Base-by-base conservation (phyloP, 2,329 filamentous ascomycete species). In the Colletotrichum destructivum region DNA sequence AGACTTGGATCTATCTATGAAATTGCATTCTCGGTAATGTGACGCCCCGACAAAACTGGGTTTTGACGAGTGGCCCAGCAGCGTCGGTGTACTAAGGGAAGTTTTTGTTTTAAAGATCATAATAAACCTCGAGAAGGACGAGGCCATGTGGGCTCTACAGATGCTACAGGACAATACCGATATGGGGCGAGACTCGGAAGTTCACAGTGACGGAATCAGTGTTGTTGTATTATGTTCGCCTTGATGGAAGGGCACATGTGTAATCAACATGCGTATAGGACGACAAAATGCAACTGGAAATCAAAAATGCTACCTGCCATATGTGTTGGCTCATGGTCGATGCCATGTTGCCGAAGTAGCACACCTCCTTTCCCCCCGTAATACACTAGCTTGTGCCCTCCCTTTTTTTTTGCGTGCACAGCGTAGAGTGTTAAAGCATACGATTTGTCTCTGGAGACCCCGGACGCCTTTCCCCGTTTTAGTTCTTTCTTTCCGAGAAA, bases 1-100 rank as follows among this genome's bases (percentile, higher is more conserved):
- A 60, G 59, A 46, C 38, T 69, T 62, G 68, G 44, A 31, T 40
- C 46, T 8, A 42, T 56, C 18, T 59, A 54, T 21, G 26, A 23
- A 42, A 8, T 15, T 56, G 52, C 31, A 8, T 21, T 5, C 16
- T 31, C 15, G 9, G n/a, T 8, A 8, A 31, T 12, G 38, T 4
- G 56, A 35, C 15, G 15, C 15, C 15, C 11, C 40, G 18, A 56
- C 18, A 6, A 15, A 21, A 15, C 15, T 11, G n/a, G 31, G 8
- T 35, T 18, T 23, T 8, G 12, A 21, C 9, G 31, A 55, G 2
- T 13, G 8, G 26, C 18, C 4, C 26, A 55, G 15, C 31, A 16
- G 51, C 3, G 7, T 16, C 2, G 11, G 1, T 4, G 3, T 4
- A 18, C 23, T 31, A 2, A 15, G 9, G 11, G 16, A 35, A 3